Base-by-base conservation (phyloP, 768 basidiomycete genomes). In the Exsudoporus frostii region DNA sequence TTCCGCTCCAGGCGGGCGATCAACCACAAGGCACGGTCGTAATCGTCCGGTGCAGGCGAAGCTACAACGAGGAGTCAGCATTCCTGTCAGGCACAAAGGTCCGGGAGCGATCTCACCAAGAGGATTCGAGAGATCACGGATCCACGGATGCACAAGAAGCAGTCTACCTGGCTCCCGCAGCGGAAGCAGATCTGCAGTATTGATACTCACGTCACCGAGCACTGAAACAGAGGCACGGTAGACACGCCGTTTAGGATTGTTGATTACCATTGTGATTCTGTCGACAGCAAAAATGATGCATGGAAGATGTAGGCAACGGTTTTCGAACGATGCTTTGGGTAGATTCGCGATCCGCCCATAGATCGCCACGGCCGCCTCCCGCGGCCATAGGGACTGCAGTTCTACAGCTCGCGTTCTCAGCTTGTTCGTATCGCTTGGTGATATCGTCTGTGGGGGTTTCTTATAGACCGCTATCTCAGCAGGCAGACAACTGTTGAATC, bases 401-500 rank as follows among this genome's bases (percentile, higher is more conserved):
- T 32, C 45, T 8, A 51, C 51, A 5, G 14, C 22, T 14, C 37
- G 46, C 17, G 15, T 17, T 39, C 20, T 50, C 20, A 52, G 24
- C 24, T 25, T 52, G 37, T 19, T 52, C n/a, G 13, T 2, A 6
- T 33, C 22, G 37, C 51, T 50, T 15, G 29, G 9, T 37, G 22
- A 50, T 20, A 52, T n/a, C n/a, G 10, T 50, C 20, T 24, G 13
- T 29, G n/a, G 22, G 15, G 30, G n/a, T 11, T 50, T n/a, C 22
- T 39, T 25, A 24, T 50, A 52, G 47, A 52, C 37, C 4, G 27
- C 4, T 25, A 52, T 52, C n/a, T 52, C 29, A 5, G 47, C 51
- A 25, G 47, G 51, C 22, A 52, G 29, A 7, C 51, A 52, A 20
- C 48, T 52, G n/a, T 52, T 52, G 22, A 51, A 52, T 19, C 8